Evolutionary conservation across 2,329 filamentous ascomycete genomes (phyloP).

Genomic region (Colletotrichum viniferum): DNA sequence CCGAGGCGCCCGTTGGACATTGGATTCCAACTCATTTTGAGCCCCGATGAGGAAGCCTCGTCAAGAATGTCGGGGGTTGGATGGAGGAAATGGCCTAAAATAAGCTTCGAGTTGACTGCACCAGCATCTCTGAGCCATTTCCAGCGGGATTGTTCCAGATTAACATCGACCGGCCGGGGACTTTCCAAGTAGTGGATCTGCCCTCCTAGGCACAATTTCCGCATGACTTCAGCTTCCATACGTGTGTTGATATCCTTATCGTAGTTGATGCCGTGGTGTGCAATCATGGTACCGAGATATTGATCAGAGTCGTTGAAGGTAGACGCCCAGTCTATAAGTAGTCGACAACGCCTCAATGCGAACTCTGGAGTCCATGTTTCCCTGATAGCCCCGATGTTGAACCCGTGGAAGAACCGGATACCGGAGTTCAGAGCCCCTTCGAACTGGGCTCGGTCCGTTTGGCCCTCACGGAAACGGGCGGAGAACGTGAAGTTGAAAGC

Average conservation of each 20-base stretch:
- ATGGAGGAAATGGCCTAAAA: not conserved
- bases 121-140: not conserved
- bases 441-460: not conserved
- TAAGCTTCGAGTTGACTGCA: not conserved
- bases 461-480: not conserved
- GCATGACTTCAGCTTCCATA: not conserved
- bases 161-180: not conserved
- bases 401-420: not conserved
- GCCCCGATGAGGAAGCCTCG: not conserved
- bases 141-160: not conserved
- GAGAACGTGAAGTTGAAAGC: not conserved
- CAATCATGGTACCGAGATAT: not conserved
- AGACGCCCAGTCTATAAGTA: not conserved
- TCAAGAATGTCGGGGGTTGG: not conserved
- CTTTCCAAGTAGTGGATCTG: not conserved
- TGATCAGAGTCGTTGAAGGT: not conserved
- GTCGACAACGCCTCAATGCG: not conserved
- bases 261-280: not conserved
- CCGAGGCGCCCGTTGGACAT: not conserved
- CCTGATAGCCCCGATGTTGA: not conserved
- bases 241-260: not conserved
- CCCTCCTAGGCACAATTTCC: not conserved
- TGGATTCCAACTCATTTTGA: not conserved
- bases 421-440: not conserved
- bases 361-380: not conserved